Base-by-base conservation (phyloP, 2,329 filamentous ascomycete genomes). In the Aspergillus sp. region DNA sequence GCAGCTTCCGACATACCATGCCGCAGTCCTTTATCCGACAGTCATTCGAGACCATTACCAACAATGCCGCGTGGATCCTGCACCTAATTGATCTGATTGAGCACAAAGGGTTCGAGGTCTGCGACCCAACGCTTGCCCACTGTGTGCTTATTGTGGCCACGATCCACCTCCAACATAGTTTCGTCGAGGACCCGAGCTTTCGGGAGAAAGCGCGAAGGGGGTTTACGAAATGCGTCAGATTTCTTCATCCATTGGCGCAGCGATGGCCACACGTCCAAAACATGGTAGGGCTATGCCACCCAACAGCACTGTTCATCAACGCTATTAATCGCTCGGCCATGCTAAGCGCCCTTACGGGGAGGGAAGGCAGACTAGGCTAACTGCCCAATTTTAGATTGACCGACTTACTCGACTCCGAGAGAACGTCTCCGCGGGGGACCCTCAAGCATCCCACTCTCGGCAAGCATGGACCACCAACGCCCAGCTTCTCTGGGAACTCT, bases 11-110 rank as follows among this genome's bases (percentile, higher is more conserved):
- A 37, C 77, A 77, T 39, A 79, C 77, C 3, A 81, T 83, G 41
- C 82, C 82, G 0, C 80, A 84, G 51, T 79, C 82, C 1, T 84
- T 84, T 19, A 73, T 84, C 1, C 81, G 83, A 48, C 80, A 83
- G 60, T 82, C 79, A 0, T 80, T 79, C 12, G 81, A 83, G 54
- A 70, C 80, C 24, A 81, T 82, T 27, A 76, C 77, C 0, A 78
- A 77, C 0, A 81, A 83, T 59, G 79, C 79, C 0, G 78, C 77
- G 1, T 84, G 82, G 82, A 81, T 83, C 24, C 75, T 82, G 4
- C 79, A 82, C 63, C 79, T 82, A 49, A 76, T 84, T 46, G 77
- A 81, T 47, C 75, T 76, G 60, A 72, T 78, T 57, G 70, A 75
- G 68, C 73, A 78, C 62, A 77, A 80, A 64, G 68, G 66, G 0